Conservation (phyloP, 257 asterid species). For the Leonotis leonurus region DNA sequence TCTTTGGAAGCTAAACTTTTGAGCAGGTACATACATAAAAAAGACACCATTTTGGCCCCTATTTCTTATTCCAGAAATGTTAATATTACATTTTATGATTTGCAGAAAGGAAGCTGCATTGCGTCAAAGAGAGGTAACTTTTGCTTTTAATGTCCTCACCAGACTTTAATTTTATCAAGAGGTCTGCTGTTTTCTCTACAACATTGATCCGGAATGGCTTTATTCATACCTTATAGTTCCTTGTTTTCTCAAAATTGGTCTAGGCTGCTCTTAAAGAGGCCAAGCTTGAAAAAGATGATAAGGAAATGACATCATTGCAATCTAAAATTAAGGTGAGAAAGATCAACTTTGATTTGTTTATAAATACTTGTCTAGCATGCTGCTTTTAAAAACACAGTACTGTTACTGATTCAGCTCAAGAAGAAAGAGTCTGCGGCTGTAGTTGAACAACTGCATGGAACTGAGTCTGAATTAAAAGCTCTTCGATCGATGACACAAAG, state of each 20-base stretch:
- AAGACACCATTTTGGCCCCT: slow-evolving; percentile 15
- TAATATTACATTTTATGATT: slow-evolving; percentile 20
- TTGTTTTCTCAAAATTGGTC: slow-evolving; percentile 12
- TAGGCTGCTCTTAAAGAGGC: slow-evolving; percentile 97
- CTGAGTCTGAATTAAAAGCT: slow-evolving; percentile 75
- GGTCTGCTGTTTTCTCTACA: not conserved
- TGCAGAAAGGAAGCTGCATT: slow-evolving; percentile 92
- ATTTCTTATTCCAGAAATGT: no score
- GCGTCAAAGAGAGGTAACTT: slow-evolving; percentile 88
- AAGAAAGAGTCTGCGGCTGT: slow-evolving; percentile 57
- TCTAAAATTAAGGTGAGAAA: slow-evolving; percentile 56
- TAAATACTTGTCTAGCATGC: slow-evolving; percentile 13
- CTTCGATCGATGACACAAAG: slow-evolving; percentile 91
- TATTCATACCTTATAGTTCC: slow-evolving; percentile 2
- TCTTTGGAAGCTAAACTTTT: slow-evolving; percentile 91
- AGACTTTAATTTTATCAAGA: slow-evolving; percentile 16
- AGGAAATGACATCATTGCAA: slow-evolving; percentile 53
- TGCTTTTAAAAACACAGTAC: slow-evolving; percentile 20
- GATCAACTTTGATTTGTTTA: slow-evolving; percentile 8
- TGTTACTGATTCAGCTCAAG: slow-evolving; percentile 49
- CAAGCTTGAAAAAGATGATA: slow-evolving; percentile 63
- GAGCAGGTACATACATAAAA: slow-evolving; percentile 58
- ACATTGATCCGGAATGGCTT: slow-evolving; percentile 14
- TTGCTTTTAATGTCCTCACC: not conserved
- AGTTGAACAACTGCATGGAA: slow-evolving; percentile 51